Conservation (phyloP, 148 eudicot species). For the Pouteria glomerata region DNA sequence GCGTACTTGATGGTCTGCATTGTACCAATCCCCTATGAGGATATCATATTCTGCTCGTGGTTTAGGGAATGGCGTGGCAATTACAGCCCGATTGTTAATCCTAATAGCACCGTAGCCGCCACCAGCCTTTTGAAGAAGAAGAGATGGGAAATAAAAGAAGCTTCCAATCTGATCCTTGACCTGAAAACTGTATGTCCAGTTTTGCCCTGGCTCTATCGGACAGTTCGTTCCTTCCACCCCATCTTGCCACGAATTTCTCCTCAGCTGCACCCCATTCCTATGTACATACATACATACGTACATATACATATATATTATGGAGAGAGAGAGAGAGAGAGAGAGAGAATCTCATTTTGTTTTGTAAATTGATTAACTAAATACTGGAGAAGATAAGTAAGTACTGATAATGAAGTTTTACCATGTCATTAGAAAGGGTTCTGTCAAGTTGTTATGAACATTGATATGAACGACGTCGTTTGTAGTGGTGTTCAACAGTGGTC, state of each 20-base stretch:
- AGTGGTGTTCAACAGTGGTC: conserved; percentile 19
- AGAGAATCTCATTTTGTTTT: not conserved
- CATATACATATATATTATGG: too few species aligned
- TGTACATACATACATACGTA: not conserved
- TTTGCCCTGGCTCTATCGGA: conserved; percentile 24
- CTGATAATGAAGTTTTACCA: conserved; percentile 18
- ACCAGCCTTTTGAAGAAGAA: conserved; percentile 23
- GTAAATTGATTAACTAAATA: too few species aligned
- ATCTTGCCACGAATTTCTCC: conserved; percentile 28
- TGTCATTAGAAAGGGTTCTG: conserved; percentile 26
- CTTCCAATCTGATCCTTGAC: too few species aligned
- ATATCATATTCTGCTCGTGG: conserved; percentile 18
- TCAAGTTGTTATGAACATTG: conserved; percentile 21
- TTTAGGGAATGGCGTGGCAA: conserved; percentile 15
- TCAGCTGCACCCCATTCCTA: conserved; percentile 30
- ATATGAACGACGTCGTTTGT: conserved; percentile 17
- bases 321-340: not conserved
- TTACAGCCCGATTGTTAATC: not conserved
- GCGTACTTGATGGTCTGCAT: conserved; percentile 17
- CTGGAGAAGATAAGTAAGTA: not conserved
- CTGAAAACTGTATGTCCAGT: conserved; percentile 26
- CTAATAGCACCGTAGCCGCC: conserved; percentile 30
- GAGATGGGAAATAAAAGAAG: conserved; percentile 26
- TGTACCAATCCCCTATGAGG: conserved; percentile 31
- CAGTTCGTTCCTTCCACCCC: conserved; percentile 25